These are phyloP conservation scores for Xenosphaeropsis pyriputrescens DNA, from an alignment of 2,329 filamentous ascomycete species.

Conservation along the genomic window DNA sequence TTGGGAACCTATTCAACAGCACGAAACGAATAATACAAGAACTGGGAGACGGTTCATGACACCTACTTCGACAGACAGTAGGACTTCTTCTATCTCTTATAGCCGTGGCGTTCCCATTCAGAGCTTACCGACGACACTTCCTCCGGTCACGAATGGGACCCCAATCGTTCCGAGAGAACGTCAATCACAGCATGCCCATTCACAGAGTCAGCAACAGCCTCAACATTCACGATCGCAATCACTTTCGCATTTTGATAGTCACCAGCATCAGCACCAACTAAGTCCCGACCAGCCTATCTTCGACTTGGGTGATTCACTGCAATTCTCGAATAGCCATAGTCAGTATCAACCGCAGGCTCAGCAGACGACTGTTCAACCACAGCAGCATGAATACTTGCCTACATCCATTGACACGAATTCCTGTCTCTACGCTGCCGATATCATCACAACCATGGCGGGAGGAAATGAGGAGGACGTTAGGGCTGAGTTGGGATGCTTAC, in stretches of 20 bases:
- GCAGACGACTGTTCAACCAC: not conserved
- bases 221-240: too few relatives aligned
- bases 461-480: conserved; percentile 21
- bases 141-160: too few relatives aligned
- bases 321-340: too few relatives aligned
- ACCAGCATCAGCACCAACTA: too few relatives aligned
- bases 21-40: too few relatives aligned
- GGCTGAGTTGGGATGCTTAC: conserved; percentile 22
- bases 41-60: conserved; percentile 2
- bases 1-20: conserved; percentile 9
- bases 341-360: not conserved
- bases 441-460: conserved; percentile 26
- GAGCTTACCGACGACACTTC: too few relatives aligned
- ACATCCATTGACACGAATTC: conserved; percentile 7
- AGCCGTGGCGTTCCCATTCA: not conserved
- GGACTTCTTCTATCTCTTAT: not conserved
- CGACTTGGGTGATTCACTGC: too few relatives aligned
- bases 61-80: not conserved
- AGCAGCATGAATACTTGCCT: not conserved
- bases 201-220: too few relatives aligned
- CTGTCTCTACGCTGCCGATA: conserved; percentile 24
- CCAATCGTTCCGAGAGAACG: too few relatives aligned
- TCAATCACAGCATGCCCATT: too few relatives aligned
- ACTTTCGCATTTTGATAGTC: too few relatives aligned
- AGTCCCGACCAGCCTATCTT: too few relatives aligned